phyloP scores from a whole-genome alignment of 2,329 filamentous ascomycete species.

The Ramularia endophylla region DNA sequence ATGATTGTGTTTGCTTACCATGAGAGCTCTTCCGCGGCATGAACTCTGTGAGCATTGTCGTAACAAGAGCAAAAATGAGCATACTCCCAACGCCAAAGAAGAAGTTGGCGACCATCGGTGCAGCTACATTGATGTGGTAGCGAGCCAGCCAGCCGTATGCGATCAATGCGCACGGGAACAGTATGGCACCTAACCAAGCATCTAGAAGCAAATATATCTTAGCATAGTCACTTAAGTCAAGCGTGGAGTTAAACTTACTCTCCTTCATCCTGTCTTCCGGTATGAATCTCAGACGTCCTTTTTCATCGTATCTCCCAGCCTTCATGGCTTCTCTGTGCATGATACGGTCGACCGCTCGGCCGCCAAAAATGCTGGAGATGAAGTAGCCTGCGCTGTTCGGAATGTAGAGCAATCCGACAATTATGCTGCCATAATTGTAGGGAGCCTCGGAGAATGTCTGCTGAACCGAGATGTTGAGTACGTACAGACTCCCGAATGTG shows the following conservation, averaged over 20 bases:
- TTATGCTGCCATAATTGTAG: constrained; percentile 62
- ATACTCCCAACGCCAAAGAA: constrained; percentile 69
- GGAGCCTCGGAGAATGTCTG: constrained; percentile 60
- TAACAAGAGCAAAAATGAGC: constrained; percentile 67
- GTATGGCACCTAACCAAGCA: constrained; percentile 64
- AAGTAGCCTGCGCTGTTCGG: constrained; percentile 70
- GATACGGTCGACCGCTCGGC: constrained; percentile 72
- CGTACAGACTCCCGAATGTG: constrained; percentile 68
- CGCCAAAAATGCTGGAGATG: constrained; percentile 61
- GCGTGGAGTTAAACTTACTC: constrained; percentile 2
- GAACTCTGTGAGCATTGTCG: constrained; percentile 82
- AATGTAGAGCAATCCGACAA: constrained; percentile 72
- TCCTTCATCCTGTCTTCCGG: constrained; percentile 80
- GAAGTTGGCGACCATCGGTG: constrained; percentile 32
- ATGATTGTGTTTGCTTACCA: no score
- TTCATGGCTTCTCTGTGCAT: constrained; percentile 70
- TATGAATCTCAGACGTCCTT: constrained; percentile 60
- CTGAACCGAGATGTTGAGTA: constrained; percentile 73
- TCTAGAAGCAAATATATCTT: constrained; percentile 39
- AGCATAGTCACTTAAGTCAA: no score
- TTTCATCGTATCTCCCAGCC: constrained; percentile 61
- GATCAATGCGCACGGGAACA: constrained; percentile 66
- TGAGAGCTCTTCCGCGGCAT: constrained; percentile 63
- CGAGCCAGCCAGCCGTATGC: constrained; percentile 72
- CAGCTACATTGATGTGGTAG: constrained; percentile 45